Evolutionary conservation across 305 asterid species (phyloP).

Genomic region (Solanum hybrid): DNA sequence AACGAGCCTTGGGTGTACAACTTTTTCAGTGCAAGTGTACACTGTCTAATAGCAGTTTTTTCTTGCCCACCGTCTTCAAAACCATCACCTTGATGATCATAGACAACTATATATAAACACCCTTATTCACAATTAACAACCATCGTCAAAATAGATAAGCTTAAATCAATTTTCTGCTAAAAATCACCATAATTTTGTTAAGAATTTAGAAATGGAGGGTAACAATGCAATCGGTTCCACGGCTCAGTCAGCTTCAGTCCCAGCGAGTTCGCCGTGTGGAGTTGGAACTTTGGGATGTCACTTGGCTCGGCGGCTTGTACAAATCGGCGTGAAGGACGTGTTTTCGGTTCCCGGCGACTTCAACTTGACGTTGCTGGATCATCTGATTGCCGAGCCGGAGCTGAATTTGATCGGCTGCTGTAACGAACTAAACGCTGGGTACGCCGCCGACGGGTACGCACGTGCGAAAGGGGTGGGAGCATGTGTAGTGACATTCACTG

Average conservation of each 20-base stretch:
- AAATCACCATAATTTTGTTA: neutral
- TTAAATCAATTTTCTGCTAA: neutral
- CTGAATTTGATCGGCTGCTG: conserved; percentile 47
- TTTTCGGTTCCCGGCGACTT: conserved; percentile 10
- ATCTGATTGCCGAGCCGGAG: conserved; percentile 10
- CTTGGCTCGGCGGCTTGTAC: conserved; percentile 12
- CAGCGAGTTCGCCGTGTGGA: conserved; percentile 24
- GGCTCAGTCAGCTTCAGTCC: conserved; percentile 9
- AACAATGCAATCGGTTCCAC: conserved; percentile 1
- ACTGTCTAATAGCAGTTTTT: neutral
- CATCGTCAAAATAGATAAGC: neutral
- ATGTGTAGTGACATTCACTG: conserved; percentile 78
- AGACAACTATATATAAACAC: neutral
- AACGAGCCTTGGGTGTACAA: too few species aligned
- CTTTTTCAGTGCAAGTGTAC: neutral
- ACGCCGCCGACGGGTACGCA: conserved; percentile 89
- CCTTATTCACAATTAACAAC: neutral
- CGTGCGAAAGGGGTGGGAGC: conserved; percentile 84
- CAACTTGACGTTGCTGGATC: conserved; percentile 8
- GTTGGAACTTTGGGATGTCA: conserved; percentile 23
- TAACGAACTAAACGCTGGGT: conserved; percentile 88
- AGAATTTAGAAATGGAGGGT: neutral
- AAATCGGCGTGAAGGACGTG: conserved; percentile 8
- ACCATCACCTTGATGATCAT: neutral
- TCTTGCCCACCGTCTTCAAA: neutral